A percentile compares a stretch with the other conserved stretches of the same genome.
These are phyloP conservation scores for Auriculariales sp. DNA, from an alignment of 768 basidiomycete species.

Conservation along the genomic window DNA sequence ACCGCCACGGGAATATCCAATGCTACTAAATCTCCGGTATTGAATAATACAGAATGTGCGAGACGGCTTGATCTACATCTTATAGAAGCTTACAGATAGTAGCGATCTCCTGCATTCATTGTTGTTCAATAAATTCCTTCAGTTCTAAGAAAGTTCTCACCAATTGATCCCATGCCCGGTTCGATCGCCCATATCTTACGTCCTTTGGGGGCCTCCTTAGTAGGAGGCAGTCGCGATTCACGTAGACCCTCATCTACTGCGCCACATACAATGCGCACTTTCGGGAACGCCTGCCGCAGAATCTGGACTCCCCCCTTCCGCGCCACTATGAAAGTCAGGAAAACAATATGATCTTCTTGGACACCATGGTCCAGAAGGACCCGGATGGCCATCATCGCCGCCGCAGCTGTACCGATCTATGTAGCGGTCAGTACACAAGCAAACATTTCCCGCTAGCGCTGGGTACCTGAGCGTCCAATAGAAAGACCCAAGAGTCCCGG, in stretches of 20 bases:
- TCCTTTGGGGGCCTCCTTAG: conserved; percentile 32
- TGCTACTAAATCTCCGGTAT: too few relatives aligned
- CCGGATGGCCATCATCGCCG: conserved; percentile 90
- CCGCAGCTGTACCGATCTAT: conserved; percentile 86
- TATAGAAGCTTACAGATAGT: conserved; percentile 24
- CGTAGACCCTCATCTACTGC: conserved; percentile 66
- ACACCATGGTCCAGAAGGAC: conserved; percentile 89
- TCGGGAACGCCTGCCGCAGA: conserved; percentile 71
- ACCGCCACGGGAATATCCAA: too few relatives aligned
- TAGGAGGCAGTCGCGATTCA: conserved; percentile 56
- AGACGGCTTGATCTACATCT: too few relatives aligned
- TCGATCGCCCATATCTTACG: conserved; percentile 71
- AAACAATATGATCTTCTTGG: conserved; percentile 68
- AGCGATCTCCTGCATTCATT: conserved; percentile 23
- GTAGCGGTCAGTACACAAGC: not conserved
- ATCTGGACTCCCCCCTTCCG: conserved; percentile 66
- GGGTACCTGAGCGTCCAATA: conserved; percentile 76
- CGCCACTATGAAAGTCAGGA: conserved; percentile 80
- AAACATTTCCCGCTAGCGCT: not conserved
- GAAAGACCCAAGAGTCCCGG: conserved; percentile 60
- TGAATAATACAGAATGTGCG: too few relatives aligned
- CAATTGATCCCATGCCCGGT: conserved; percentile 83
- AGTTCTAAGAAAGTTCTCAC: conserved; percentile 21
- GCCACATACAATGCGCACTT: conserved; percentile 71
- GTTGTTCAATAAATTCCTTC: not conserved